Percentiles rank a stretch among this genome's conserved stretches.
These are phyloP conservation scores for Pseudozyma thailandica DNA, from an alignment of 1,284 basidiomycete species.

Conservation along the genomic window DNA sequence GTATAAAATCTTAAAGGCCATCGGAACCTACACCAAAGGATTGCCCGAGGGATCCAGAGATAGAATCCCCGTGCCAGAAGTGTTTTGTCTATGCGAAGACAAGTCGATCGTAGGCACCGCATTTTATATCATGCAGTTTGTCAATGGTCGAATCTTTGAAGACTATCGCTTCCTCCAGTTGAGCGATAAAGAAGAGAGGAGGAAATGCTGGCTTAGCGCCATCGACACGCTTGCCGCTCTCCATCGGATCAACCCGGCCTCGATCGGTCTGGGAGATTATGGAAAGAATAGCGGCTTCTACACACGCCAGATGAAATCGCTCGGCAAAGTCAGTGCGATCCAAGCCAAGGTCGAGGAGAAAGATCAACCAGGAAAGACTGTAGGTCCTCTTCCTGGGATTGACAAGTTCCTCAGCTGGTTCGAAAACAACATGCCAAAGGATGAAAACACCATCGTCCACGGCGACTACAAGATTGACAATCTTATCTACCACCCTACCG, in stretches of 20 bases:
- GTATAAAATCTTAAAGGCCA: constrained; percentile 80
- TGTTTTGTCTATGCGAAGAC: constrained; percentile 80
- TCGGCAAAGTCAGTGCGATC: constrained; percentile 78
- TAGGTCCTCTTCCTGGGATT: constrained; percentile 75
- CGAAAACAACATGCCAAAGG: constrained; percentile 76
- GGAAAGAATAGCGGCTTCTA: constrained; percentile 85
- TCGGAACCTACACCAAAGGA: constrained; percentile 30
- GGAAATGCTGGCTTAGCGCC: constrained; percentile 72
- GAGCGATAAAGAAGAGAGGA: constrained; percentile 72
- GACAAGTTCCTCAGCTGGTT: constrained; percentile 83
- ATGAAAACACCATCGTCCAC: constrained; percentile 79
- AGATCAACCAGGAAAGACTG: constrained; percentile 72
- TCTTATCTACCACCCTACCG: constrained; percentile 89
- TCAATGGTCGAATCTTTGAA: constrained; percentile 88
- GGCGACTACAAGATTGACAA: constrained; percentile 98
- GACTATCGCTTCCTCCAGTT: constrained; percentile 76
- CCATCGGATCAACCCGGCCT: constrained; percentile 77
- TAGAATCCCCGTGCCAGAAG: constrained; percentile 83
- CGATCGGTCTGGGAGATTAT: constrained; percentile 80
- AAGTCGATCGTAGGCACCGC: constrained; percentile 81
- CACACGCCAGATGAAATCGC: constrained; percentile 87
- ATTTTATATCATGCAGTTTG: constrained; percentile 95
- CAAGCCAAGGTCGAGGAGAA: constrained; percentile 78
- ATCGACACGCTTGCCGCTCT: constrained; percentile 78
- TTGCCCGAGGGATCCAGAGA: constrained; percentile 41